Percentiles rank a stretch among this genome's conserved stretches.
phyloP scores from a whole-genome alignment of 495 filamentous ascomycete species.

The Extremus antarcticus region DNA sequence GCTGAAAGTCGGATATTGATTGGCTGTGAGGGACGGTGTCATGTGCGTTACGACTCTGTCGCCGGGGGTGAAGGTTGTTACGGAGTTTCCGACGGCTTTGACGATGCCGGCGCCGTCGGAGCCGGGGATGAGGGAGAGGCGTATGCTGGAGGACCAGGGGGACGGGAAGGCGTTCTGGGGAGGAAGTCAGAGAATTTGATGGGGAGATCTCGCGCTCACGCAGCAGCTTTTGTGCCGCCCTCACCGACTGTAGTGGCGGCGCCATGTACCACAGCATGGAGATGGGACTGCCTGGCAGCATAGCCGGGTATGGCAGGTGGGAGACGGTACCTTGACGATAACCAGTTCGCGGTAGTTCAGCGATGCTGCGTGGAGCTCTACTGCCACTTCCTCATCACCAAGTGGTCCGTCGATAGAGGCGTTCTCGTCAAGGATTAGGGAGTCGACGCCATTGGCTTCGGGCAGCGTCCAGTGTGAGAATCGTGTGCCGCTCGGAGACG shows the following conservation, averaged over 20 bases:
- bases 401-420: background rate
- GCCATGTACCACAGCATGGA: too few species aligned
- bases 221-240: too few species aligned
- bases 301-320: background rate
- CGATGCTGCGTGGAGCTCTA: conserved; percentile 14
- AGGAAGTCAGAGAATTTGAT: background rate
- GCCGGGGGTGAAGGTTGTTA: conserved; percentile 11
- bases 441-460: background rate
- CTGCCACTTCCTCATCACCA: background rate
- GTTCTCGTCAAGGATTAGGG: background rate
- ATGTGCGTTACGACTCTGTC: conserved; percentile 18
- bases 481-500: background rate
- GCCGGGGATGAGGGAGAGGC: conserved; percentile 14
- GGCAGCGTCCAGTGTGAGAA: conserved; percentile 6
- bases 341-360: conserved; percentile 22
- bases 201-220: too few species aligned
- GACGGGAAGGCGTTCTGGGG: conserved; percentile 9
- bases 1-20: conserved; percentile 5
- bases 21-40: background rate
- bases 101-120: conserved; percentile 27
- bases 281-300: too few species aligned
- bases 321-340: conserved; percentile 1
- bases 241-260: too few species aligned
- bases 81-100: conserved; percentile 6
- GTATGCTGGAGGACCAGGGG: background rate